phyloP scores from a whole-genome alignment of 352 stramenopile genomes.

The Phytophthora lateralis region DNA sequence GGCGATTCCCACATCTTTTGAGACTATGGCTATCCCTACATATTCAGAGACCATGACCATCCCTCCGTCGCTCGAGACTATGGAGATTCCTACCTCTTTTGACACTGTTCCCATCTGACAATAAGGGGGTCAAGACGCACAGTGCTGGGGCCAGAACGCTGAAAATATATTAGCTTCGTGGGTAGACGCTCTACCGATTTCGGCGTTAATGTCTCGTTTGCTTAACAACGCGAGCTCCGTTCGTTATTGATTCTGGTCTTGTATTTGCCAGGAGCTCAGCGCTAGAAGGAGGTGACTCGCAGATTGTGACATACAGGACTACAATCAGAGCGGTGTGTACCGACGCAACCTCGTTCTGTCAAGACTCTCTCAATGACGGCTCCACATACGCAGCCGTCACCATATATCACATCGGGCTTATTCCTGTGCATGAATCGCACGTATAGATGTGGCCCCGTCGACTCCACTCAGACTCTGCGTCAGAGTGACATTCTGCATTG shows the following conservation, averaged over 20 bases:
- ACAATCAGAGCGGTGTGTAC: too few relatives aligned
- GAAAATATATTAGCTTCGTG: constrained; percentile 3
- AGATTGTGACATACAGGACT: too few relatives aligned
- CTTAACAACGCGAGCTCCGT: background rate
- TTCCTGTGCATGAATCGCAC: too few relatives aligned
- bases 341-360: too few relatives aligned
- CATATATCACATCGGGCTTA: too few relatives aligned
- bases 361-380: too few relatives aligned
- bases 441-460: too few relatives aligned
- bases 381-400: too few relatives aligned
- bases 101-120: constrained; percentile 10
- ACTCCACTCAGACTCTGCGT: too few relatives aligned
- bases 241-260: background rate
- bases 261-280: too few relatives aligned
- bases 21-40: constrained; percentile 7
- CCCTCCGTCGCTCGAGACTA: background rate
- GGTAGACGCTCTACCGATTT: background rate
- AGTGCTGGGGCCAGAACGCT: background rate
- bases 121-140: background rate
- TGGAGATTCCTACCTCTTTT: constrained; percentile 1
- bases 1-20: constrained; percentile 7
- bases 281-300: too few relatives aligned
- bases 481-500: background rate
- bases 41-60: constrained; percentile 12
- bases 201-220: background rate